Base-by-base conservation (phyloP, 2,329 filamentous ascomycete genomes). In the Hypoxylon sp. region DNA sequence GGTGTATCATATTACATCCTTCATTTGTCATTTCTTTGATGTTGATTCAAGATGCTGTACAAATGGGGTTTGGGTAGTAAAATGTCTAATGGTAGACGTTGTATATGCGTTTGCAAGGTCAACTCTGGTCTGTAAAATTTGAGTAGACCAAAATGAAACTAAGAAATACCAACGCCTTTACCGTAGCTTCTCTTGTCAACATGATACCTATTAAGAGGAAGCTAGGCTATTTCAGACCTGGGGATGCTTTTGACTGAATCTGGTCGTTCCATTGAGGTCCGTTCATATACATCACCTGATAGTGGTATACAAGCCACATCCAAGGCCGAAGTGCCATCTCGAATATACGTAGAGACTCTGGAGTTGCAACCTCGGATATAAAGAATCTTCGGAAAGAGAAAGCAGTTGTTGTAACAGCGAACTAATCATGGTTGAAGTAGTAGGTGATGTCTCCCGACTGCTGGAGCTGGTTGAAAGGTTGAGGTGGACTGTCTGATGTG, bases 1-100 rank as follows among this genome's bases (percentile, higher is more conserved):
- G 24, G 11, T 64, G 46, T 49, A 55, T 39, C 44, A 41, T 62
- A 15, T 49, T 34, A 54, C 51, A 54, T 32, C 57, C 32, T 61
- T 57, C 28, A 51, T 54, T 54, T 56, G 19, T 15, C 51, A 20
- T 56, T 19, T 53, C 26, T 50, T 56, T 43, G 26, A 43, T 15
- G 17, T 22, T 46, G 15, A 13, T 34, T 34, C 15, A 10, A 22
- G 20, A 11, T 24, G 34, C 43, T 56, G 28, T 62, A 46, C 41
- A 34, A 24, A 15, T 47, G 55, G 41, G 41, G 13, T 32, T 46
- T 34, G 44, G 28, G 24, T 58, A 50, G 53, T 30, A 50, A 50
- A 30, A 49, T 28, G 48, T 46, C 19, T 49, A 56, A 56, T 32
- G 22, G 39, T 60, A 50, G 22, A 58, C 17, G 17, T 53, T 47